Conservation (phyloP, 2,329 filamentous ascomycete genomes). For the Botryosphaeria agaves region DNA sequence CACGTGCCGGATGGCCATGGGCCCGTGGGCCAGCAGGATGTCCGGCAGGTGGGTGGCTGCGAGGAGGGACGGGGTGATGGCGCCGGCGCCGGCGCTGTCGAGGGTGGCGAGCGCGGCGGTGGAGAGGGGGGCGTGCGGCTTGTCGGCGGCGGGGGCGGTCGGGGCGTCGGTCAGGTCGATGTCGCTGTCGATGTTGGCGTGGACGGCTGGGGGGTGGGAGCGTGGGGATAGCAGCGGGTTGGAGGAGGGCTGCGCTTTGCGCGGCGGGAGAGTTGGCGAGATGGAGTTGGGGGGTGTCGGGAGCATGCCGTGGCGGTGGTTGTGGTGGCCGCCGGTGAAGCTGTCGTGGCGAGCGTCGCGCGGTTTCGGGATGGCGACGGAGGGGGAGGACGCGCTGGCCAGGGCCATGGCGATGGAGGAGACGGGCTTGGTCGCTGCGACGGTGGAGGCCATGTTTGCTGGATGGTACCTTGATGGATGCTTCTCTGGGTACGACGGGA, state of each 20-base stretch:
- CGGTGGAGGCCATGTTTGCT: slow-evolving; percentile 20
- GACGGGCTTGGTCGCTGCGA: slow-evolving; percentile 18
- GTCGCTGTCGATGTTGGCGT: slow-evolving; percentile 73
- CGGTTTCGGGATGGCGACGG: slow-evolving; percentile 11
- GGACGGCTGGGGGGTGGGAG: slow-evolving; percentile 25
- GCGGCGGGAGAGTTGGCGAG: slow-evolving; percentile 70
- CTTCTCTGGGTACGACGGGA: slow-evolving; percentile 4
- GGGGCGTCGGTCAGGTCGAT: slow-evolving; percentile 59
- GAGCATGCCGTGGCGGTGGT: slow-evolving; percentile 32
- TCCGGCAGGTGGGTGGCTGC: slow-evolving; percentile 81
- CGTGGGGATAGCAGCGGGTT: slow-evolving; percentile 22
- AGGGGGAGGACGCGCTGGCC: slow-evolving; percentile 7
- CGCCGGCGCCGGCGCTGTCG: slow-evolving; percentile 60
- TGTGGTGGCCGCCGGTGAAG: slow-evolving; percentile 5
- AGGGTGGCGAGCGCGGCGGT: slow-evolving; percentile 34
- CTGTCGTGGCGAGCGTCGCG: slow-evolving; percentile 11
- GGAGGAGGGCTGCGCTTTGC: slow-evolving; percentile 51
- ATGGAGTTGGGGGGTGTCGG: slow-evolving; percentile 92
- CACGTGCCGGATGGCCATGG: slow-evolving; percentile 84
- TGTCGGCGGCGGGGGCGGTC: slow-evolving; percentile 27
- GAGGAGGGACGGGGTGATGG: slow-evolving; percentile 71
- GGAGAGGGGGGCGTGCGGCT: slow-evolving; percentile 21
- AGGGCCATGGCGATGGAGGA: slow-evolving; percentile 24
- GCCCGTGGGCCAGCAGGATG: slow-evolving; percentile 78
- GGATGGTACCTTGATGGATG: slow-evolving; percentile 3